These are phyloP conservation scores for Arthroderma sp. DNA, from an alignment of 2,329 filamentous ascomycete species.

Conservation along the genomic window DNA sequence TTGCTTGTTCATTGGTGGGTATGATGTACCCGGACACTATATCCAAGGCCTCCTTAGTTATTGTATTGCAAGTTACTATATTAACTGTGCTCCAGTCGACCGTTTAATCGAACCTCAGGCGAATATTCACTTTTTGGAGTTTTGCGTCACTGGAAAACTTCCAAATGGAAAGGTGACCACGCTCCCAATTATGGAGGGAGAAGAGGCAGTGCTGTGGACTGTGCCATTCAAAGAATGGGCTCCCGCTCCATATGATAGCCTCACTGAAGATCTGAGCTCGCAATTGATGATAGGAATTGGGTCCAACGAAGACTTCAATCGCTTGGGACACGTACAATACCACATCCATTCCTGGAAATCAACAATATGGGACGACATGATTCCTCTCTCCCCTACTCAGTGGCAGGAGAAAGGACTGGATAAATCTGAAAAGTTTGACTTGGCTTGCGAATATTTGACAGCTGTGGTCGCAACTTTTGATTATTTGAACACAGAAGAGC, in stretches of 20 bases:
- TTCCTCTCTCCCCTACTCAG: constrained; percentile 18
- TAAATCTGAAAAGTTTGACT: constrained; percentile 15
- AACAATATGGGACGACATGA: constrained; percentile 20
- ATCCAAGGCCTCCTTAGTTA: too few relatives aligned
- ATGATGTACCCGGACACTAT: neutral
- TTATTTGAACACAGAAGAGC: constrained; percentile 16
- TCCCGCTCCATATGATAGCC: neutral
- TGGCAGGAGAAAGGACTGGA: constrained; percentile 19
- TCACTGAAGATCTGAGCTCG: neutral
- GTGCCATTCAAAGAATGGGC: neutral
- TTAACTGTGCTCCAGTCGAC: constrained; percentile 16
- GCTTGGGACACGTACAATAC: constrained; percentile 17
- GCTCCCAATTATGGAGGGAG: constrained; percentile 1
- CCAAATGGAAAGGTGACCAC: constrained; percentile 16
- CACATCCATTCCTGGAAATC: constrained; percentile 20
- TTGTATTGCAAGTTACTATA: neutral
- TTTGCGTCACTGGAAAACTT: constrained; percentile 8
- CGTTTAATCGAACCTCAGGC: constrained; percentile 21
- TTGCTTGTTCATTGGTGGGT: neutral
- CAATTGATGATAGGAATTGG: constrained; percentile 13
- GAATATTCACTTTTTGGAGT: constrained; percentile 15
- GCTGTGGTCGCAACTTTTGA: constrained; percentile 18
- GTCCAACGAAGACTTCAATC: constrained; percentile 9
- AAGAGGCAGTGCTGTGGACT: constrained; percentile 10
- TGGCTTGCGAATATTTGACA: constrained; percentile 17